Evolutionary conservation across 768 basidiomycete genomes (phyloP).

Genomic region (Rhodotorula graminis): DNA sequence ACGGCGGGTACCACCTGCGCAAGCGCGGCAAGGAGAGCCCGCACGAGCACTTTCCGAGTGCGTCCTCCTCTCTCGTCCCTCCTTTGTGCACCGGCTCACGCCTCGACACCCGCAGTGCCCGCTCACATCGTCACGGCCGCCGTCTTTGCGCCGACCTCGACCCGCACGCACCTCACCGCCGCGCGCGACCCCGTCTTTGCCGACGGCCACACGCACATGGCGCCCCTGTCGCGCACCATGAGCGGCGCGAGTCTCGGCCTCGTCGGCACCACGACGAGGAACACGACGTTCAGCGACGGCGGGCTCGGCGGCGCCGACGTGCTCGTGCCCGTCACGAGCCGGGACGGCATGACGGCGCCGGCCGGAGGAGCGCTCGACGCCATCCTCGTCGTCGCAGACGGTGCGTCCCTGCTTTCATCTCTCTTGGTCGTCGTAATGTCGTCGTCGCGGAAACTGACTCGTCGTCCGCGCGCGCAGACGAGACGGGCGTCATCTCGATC

Average conservation of each 20-base stretch:
- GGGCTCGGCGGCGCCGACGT: not conserved
- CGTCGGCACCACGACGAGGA: not conserved
- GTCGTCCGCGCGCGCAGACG: not conserved
- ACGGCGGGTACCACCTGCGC: slow-evolving; percentile 1
- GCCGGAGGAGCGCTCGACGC: slow-evolving; percentile 15
- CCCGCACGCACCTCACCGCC: slow-evolving; percentile 30
- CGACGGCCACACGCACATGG: slow-evolving; percentile 21
- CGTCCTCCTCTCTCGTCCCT: not conserved
- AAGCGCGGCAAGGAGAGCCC: slow-evolving; percentile 20
- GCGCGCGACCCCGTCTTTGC: slow-evolving; percentile 38
- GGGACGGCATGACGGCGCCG: not conserved
- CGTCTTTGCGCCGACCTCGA: slow-evolving; percentile 37
- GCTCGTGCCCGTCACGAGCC: not conserved
- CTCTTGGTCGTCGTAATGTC: not conserved
- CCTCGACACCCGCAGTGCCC: slow-evolving; percentile 9
- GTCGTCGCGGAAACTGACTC: not conserved
- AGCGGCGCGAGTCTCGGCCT: not conserved
- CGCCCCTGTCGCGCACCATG: slow-evolving; percentile 1
- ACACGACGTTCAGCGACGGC: not conserved
- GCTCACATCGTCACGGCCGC: slow-evolving; percentile 42
- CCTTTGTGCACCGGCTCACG: not conserved
- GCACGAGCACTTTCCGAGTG: slow-evolving; percentile 32
- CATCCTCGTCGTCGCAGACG: slow-evolving; percentile 34
- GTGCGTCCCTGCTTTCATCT: not conserved
- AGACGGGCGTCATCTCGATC: not conserved